Evolutionary conservation across 306 rosid genomes (phyloP).

Genomic region (Sicyos baderoa): DNA sequence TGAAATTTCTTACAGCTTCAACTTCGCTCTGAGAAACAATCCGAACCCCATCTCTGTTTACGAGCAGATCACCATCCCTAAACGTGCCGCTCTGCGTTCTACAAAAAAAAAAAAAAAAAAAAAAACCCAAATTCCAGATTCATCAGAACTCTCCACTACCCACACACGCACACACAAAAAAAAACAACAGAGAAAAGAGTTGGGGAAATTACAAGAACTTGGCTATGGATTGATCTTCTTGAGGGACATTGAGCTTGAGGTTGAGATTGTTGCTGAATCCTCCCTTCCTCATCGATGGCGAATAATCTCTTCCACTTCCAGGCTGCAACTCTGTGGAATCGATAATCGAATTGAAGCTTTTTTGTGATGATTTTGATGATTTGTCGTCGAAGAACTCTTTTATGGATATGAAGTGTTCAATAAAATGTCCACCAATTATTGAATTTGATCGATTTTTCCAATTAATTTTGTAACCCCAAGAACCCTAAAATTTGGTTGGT

Average conservation of each 20-base stretch:
- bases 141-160: constrained; percentile 13
- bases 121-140: constrained; percentile 27
- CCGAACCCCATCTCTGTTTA: constrained; percentile 86
- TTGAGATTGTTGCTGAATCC: constrained; percentile 45
- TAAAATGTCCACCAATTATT: no score
- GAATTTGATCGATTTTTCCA: no score
- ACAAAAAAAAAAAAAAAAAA: constrained; percentile 11
- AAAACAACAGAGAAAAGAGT: neutral
- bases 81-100: constrained; percentile 95
- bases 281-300: constrained; percentile 65
- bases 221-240: constrained; percentile 51
- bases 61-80: constrained; percentile 91
- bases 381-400: no score
- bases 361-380: no score
- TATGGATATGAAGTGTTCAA: no score
- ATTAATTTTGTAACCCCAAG: no score
- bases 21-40: constrained; percentile 65
- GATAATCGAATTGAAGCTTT: no score
- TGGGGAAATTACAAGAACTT: constrained; percentile 42
- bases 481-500: no score
- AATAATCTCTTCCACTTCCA: constrained; percentile 1
- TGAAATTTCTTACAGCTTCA: constrained; percentile 51
- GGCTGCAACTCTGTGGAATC: no score
- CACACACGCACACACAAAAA: constrained; percentile 24
- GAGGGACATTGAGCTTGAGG: constrained; percentile 72